Evolutionary conservation across 202 grass and related monocot genomes (phyloP).

Genomic region (Brachypodium distachyon): DNA sequence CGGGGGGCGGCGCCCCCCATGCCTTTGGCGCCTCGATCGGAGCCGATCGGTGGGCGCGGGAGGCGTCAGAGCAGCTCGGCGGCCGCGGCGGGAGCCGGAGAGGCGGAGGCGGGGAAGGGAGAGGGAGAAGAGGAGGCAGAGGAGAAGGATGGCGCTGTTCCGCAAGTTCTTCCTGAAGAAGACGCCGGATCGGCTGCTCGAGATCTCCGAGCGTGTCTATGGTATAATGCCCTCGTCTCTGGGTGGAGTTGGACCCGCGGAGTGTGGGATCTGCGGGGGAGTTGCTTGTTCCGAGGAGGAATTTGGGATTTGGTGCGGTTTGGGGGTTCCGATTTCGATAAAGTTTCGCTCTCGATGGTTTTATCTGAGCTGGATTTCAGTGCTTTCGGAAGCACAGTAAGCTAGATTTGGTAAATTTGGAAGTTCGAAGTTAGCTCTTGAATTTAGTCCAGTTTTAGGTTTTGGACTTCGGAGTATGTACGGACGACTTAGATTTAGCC

Average conservation of each 20-base stretch:
- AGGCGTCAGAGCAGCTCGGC: slow-evolving; percentile 12
- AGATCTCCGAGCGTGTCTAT: slow-evolving; percentile 96
- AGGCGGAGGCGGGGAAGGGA: slow-evolving; percentile 8
- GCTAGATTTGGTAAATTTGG: slow-evolving; percentile 9
- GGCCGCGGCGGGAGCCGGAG: not conserved
- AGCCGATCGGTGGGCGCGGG: slow-evolving; percentile 38
- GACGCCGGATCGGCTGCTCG: slow-evolving; percentile 92
- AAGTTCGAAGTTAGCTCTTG: not conserved
- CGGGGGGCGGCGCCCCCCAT: slow-evolving; percentile 26
- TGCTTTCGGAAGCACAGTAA: not conserved
- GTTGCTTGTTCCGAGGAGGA: not conserved
- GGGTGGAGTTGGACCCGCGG: not conserved
- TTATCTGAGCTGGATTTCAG: slow-evolving; percentile 10
- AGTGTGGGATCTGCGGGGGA: not conserved
- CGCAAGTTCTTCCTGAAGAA: slow-evolving; percentile 93
- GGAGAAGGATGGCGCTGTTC: slow-evolving; percentile 81
- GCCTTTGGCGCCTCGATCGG: slow-evolving; percentile 51
- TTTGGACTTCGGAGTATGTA: not conserved
- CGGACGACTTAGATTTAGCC: slow-evolving; percentile 18
- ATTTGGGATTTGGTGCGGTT: not conserved
- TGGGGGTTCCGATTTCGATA: not conserved
- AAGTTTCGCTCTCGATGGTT: not conserved
- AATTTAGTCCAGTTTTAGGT: not conserved
- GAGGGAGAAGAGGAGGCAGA: slow-evolving; percentile 11
- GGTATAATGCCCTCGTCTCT: slow-evolving; percentile 50